phyloP scores from a whole-genome alignment of 2,329 filamentous ascomycete species.

The Juglanconis juglandina region DNA sequence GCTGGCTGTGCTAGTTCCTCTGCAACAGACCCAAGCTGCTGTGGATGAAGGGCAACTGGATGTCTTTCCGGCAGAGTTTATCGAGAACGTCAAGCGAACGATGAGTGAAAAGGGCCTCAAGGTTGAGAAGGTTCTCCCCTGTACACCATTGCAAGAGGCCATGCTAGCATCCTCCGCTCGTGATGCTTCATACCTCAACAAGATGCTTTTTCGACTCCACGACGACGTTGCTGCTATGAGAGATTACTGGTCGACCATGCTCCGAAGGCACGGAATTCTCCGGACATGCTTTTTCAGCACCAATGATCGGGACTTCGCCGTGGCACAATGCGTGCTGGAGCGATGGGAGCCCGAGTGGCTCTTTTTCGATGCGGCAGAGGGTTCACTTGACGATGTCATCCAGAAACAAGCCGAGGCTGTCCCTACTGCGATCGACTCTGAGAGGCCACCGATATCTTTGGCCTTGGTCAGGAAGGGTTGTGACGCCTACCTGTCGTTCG shows the following conservation, averaged over 20 bases:
- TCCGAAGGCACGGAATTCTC: slow-evolving; percentile 69
- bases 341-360: slow-evolving; percentile 41
- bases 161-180: slow-evolving; percentile 66
- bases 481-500: slow-evolving; percentile 41
- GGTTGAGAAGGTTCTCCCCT: slow-evolving; percentile 65
- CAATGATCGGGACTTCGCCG: slow-evolving; percentile 56
- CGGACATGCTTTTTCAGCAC: slow-evolving; percentile 73
- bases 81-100: slow-evolving; percentile 25
- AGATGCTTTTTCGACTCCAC: slow-evolving; percentile 60
- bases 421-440: slow-evolving; percentile 40
- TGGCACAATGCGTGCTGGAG: slow-evolving; percentile 68
- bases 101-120: slow-evolving; percentile 30
- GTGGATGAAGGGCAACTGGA: background rate
- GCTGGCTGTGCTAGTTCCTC: slow-evolving; percentile 41
- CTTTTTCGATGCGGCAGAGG: slow-evolving; percentile 27
- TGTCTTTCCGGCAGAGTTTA: slow-evolving; percentile 28
- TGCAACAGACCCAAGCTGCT: background rate
- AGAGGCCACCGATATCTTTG: slow-evolving; percentile 43
- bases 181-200: slow-evolving; percentile 65
- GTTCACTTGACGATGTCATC: slow-evolving; percentile 33
- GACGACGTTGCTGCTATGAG: slow-evolving; percentile 49
- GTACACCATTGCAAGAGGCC: slow-evolving; percentile 81
- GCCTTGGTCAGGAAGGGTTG: slow-evolving; percentile 35
- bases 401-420: slow-evolving; percentile 38
- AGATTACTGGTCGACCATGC: slow-evolving; percentile 60